phyloP scores from a whole-genome alignment of 352 stramenopile genomes.

The Phytophthora crassamura region DNA sequence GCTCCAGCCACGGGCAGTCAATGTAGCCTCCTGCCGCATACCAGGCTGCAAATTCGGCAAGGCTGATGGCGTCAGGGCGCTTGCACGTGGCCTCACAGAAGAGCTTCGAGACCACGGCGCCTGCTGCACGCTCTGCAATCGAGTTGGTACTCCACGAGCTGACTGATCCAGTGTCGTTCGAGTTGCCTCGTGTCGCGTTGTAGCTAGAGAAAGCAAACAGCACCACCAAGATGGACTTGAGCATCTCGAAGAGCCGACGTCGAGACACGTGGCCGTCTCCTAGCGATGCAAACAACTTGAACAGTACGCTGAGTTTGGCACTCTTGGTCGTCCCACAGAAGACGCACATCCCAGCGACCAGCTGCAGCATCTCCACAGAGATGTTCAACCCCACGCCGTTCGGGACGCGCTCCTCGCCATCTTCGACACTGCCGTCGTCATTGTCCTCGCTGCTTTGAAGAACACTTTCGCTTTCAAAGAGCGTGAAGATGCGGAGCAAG shows the following conservation, averaged over 20 bases:
- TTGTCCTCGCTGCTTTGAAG: conserved; percentile 47
- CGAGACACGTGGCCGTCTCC: conserved; percentile 69
- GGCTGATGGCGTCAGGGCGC: conserved; percentile 83
- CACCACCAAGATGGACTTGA: conserved; percentile 83
- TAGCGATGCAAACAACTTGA: conserved; percentile 80
- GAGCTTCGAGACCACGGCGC: conserved; percentile 90
- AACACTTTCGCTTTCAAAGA: conserved; percentile 83
- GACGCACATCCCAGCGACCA: conserved; percentile 90
- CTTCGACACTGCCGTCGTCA: conserved; percentile 26
- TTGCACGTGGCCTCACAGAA: conserved; percentile 77
- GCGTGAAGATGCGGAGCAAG: conserved; percentile 79
- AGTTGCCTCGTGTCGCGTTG: conserved; percentile 65
- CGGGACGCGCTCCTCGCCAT: conserved; percentile 25
- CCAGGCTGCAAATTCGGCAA: conserved; percentile 97
- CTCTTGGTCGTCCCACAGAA: conserved; percentile 96
- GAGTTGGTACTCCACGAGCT: conserved; percentile 81
- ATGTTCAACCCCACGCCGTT: conserved; percentile 46
- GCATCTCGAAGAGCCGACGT: conserved; percentile 80
- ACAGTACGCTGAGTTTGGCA: conserved; percentile 91
- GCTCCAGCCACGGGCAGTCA: conserved; percentile 96
- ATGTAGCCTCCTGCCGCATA: conserved; percentile 95
- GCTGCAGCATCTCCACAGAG: conserved; percentile 75
- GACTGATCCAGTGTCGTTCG: conserved; percentile 63
- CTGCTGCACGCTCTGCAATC: conserved; percentile 87
- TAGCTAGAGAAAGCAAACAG: conserved; percentile 88